Evolutionary conservation across 306 rosid species (phyloP).

Genomic region (Lablab purpureus): DNA sequence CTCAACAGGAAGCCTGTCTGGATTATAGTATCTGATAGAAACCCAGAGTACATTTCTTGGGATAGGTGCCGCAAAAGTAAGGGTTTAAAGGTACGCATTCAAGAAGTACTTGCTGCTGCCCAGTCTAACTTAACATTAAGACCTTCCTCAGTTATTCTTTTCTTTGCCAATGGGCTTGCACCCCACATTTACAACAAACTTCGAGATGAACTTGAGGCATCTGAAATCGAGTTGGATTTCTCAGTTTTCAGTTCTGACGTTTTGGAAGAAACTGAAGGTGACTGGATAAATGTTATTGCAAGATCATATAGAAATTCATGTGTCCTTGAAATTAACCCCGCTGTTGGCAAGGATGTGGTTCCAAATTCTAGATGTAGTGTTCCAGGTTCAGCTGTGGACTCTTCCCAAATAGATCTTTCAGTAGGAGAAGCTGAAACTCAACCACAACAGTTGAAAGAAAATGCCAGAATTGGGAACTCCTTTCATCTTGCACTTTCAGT

Average conservation of each 20-base stretch:
- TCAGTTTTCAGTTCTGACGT: constrained; percentile 56
- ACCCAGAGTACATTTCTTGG: constrained; percentile 81
- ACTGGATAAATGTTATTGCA: constrained; percentile 67
- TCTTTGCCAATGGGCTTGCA: constrained; percentile 76
- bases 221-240: constrained; percentile 60
- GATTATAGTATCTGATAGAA: constrained; percentile 90
- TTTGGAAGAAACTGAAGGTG: constrained; percentile 65
- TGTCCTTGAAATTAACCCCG: constrained; percentile 64
- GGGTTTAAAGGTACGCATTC: constrained; percentile 70
- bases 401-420: constrained; percentile 44
- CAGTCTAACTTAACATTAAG: constrained; percentile 63
- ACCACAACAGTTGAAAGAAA: constrained; percentile 36
- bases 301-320: constrained; percentile 66
- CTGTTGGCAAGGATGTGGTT: constrained; percentile 39
- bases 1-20: constrained; percentile 80
- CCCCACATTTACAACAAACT: constrained; percentile 53
- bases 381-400: constrained; percentile 40
- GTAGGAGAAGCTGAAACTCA: constrained; percentile 44
- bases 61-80: constrained; percentile 54
- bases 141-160: constrained; percentile 79
- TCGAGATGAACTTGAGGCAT: constrained; percentile 63
- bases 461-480: not conserved
- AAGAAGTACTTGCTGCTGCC: constrained; percentile 68
- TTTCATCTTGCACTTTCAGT: constrained; percentile 39
- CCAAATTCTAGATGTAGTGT: constrained; percentile 34